Conservation (phyloP, 306 rosid species). For the Ceratonia siliqua region DNA sequence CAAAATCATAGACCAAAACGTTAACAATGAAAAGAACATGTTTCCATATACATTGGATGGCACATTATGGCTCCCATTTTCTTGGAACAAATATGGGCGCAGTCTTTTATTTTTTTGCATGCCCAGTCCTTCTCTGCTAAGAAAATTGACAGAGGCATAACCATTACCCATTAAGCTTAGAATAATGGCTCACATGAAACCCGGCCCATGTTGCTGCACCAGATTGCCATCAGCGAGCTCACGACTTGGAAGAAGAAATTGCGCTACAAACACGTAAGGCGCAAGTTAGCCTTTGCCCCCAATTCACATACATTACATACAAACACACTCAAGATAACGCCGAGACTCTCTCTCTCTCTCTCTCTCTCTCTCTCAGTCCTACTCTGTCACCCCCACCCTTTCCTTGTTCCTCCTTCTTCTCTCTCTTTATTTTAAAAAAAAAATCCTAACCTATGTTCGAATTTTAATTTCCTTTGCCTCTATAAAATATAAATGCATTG, state of each 20-base stretch:
- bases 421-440: constrained; percentile 36
- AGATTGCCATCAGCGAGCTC: constrained; percentile 37
- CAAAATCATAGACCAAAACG: not conserved
- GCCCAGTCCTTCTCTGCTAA: not conserved
- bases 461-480: not conserved
- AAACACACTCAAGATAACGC: constrained; percentile 66
- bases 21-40: not conserved
- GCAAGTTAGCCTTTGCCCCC: constrained; percentile 51
- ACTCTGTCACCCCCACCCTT: constrained; percentile 54
- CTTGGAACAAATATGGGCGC: constrained; percentile 41
- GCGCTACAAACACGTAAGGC: constrained; percentile 53
- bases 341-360: constrained; percentile 39
- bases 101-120: not conserved
- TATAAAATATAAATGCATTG: constrained; percentile 39
- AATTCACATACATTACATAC: constrained; percentile 27
- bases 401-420: constrained; percentile 43
- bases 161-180: constrained; percentile 23
- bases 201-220: constrained; percentile 44
- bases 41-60: not conserved
- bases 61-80: constrained; percentile 46
- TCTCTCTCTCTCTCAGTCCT: constrained; percentile 36
- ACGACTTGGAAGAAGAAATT: constrained; percentile 41
- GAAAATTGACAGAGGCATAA: constrained; percentile 14
- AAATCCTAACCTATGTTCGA: constrained; percentile 18
- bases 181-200: constrained; percentile 31